These are phyloP conservation scores for Naegleria fowleri DNA, from an alignment of 208 protist species.

Conservation along the genomic window DNA sequence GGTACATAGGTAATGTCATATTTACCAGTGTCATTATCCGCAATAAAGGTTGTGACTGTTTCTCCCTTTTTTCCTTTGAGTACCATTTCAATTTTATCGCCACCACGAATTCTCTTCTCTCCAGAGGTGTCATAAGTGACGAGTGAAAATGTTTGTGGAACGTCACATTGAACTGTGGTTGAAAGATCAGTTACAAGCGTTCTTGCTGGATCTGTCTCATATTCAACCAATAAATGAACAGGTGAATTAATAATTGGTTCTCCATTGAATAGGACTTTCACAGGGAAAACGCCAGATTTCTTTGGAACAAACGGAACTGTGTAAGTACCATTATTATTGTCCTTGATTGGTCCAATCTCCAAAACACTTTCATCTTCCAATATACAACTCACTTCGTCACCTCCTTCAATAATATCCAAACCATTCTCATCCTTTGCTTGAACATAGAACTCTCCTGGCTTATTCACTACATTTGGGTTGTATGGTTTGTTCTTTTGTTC, in stretches of 20 bases:
- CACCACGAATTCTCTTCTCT: not conserved
- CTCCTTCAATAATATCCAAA: not conserved
- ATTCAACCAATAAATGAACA: not conserved
- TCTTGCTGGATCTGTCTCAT: not conserved
- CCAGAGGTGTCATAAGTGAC: not conserved
- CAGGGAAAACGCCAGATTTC: not conserved
- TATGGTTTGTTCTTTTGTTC: slow-evolving; percentile 1
- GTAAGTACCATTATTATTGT: not conserved
- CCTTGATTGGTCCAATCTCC: not conserved
- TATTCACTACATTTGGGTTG: not conserved
- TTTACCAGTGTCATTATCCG: not conserved
- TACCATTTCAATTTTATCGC: not conserved
- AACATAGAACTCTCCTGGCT: not conserved
- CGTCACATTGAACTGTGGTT: not conserved
- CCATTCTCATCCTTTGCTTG: not conserved
- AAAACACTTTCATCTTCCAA: not conserved
- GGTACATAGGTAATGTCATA: not conserved
- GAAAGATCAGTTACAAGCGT: not conserved
- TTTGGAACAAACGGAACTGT: not conserved
- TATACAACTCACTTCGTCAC: not conserved
- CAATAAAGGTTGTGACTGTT: not conserved
- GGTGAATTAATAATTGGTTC: not conserved
- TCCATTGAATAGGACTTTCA: not conserved
- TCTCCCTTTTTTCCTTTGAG: not conserved
- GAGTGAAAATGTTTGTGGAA: not conserved